Base-by-base conservation (phyloP, 345 rosid species). In the Heritiera littoralis region DNA sequence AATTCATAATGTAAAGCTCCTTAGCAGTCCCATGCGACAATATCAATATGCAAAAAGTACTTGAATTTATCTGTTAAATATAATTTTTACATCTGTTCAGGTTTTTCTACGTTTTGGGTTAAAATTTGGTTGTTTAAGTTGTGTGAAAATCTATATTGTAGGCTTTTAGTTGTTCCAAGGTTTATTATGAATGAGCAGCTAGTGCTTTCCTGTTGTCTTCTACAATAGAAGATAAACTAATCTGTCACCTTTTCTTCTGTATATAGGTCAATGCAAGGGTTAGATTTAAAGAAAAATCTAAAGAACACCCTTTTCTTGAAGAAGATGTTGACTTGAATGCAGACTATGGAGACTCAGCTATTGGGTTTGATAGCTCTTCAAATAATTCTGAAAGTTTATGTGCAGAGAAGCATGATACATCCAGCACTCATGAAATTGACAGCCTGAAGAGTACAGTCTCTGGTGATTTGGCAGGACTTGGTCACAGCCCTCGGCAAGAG, bases 361-460 rank as follows among this genome's bases (percentile, higher is more conserved):
- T 85, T 86, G 95, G 95, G 68, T 88, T 89, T 84, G 99, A 96
- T 86, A 95, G 88, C 73, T 94, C 97, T 83, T 94, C 98, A 77
- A 93, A 90, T 85, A 89, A 97, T 68, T 94, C 98, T 60, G 99
- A 65, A 82, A 91, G 97, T 75, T 74, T 92, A 72, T 89, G 83
- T 72, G 91, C 98, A 12, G 98, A 94, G 86, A 96, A 91, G 84
- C 93, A 92, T 79, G 99, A 92, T 75, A 84, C 89, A 38, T 89
- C 90, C 76, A 92, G 93, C 78, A 81, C 86, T 46, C 89, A 89
- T 79, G 97, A 94, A 90, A 83, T 91, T 74, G 97, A 90, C 79
- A 89, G 92, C 89, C 83, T 92, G 41, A 90, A 87, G 87, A 91
- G 93, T 83, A 86, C 86, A 0, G 85, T 81, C 43, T 90, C 97